Base-by-base conservation (phyloP, 1,284 basidiomycete species). In the Puccinia novopanici region DNA sequence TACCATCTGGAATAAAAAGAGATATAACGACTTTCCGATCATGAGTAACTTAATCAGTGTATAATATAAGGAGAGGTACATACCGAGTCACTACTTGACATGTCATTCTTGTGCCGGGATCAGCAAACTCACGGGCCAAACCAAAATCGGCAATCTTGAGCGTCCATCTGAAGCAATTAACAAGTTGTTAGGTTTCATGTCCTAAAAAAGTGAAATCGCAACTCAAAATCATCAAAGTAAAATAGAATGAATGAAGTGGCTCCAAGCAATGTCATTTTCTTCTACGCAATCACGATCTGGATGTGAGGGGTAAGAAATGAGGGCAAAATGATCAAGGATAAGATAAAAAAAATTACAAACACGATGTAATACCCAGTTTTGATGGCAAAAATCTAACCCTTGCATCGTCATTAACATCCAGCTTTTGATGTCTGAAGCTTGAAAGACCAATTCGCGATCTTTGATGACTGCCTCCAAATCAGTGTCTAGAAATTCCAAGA, bases 141-240 rank as follows among this genome's bases (percentile, higher is more conserved):
- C 97, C 97, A 86, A 99, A 99, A 91, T 99, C 97, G 34, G 97
- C 97, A 82, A 99, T 90, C 87, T 99, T 99, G 82, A 99, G 91
- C 80, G 94, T 91, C 0, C 97, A 72, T 93, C 89, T 0, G 92
- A 90, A 0, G 94, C 91, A 80, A 99, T 93, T 83, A 99, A 91
- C 88, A 99, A 89, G 87, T 99, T 99, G 87, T 98, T 99, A 3
- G 97, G 96, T 86, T 99, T 99, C 83, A 99, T 87, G 89, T 99
- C 97, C 94, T 97, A 85, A 24, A 37, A 70, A 70, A 50, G 67
- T 50, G 45, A 52, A 70, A 52, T 27, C 67, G 67, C 30, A 22
- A 67, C 63, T 65, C 48, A 40, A 67, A 34, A 78, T 55, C 17
- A 70, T 70, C 67, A 40, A 63, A 63, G 17, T 40, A 63, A 63